phyloP scores from a whole-genome alignment of 1,284 basidiomycete species.

The Entoloma clypeatum region DNA sequence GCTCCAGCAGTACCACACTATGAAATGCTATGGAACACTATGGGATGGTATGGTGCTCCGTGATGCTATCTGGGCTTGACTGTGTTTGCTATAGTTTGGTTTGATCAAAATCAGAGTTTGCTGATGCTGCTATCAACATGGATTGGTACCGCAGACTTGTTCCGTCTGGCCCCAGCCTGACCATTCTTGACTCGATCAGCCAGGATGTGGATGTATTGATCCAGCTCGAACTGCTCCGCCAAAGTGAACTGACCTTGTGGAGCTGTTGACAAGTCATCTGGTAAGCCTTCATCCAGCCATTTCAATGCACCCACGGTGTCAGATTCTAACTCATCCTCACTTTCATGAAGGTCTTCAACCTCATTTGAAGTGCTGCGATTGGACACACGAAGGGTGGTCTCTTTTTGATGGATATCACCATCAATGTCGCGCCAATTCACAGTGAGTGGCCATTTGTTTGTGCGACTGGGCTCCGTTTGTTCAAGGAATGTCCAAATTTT shows the following conservation, averaged over 20 bases:
- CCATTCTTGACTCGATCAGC: slow-evolving; percentile 8
- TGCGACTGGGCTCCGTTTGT: neutral
- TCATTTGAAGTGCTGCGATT: neutral
- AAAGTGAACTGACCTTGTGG: slow-evolving; percentile 3
- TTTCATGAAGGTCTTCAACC: neutral
- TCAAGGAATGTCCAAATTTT: slow-evolving; percentile 2
- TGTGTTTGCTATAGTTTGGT: too few relatives aligned
- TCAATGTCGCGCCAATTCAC: slow-evolving; percentile 7
- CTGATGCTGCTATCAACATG: too few relatives aligned
- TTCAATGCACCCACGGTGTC: slow-evolving; percentile 1
- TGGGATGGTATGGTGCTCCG: too few relatives aligned
- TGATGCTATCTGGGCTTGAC: too few relatives aligned
- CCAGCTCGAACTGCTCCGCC: slow-evolving; percentile 3
- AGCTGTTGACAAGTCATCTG: slow-evolving; percentile 4
- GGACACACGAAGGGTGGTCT: neutral
- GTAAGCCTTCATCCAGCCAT: slow-evolving; percentile 4
- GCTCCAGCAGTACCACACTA: too few relatives aligned
- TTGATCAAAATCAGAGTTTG: too few relatives aligned
- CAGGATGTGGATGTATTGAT: slow-evolving; percentile 4
- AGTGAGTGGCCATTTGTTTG: slow-evolving; percentile 1
- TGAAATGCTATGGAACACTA: too few relatives aligned
- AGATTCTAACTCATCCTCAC: slow-evolving; percentile 1
- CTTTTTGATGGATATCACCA: slow-evolving; percentile 2
- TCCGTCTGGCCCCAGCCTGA: too few relatives aligned
- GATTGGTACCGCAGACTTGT: too few relatives aligned